Percentiles rank a stretch among this genome's conserved stretches.
phyloP scores from a whole-genome alignment of 805 yeast genomes.

The Candida qinlingensis region DNA sequence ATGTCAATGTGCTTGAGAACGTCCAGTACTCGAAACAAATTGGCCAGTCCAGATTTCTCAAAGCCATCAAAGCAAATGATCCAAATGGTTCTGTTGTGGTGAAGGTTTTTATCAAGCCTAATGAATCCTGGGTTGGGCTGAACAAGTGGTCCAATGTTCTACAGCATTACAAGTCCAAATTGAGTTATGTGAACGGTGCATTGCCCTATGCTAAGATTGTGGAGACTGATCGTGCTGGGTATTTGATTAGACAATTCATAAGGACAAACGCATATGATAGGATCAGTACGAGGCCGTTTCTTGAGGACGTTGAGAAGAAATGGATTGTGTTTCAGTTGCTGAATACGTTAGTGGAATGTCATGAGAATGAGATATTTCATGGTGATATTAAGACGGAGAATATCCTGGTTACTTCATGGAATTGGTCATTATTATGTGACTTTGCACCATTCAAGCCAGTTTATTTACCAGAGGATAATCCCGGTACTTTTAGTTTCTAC shows the following conservation, averaged over 20 bases:
- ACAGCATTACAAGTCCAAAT: conserved; percentile 30
- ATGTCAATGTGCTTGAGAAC: conserved; percentile 71
- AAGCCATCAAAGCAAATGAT: conserved; percentile 78
- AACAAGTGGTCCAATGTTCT: conserved; percentile 16
- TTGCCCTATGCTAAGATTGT: conserved; percentile 68
- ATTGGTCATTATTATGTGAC: conserved; percentile 79
- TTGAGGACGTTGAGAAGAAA: conserved; percentile 71
- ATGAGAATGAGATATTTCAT: conserved; percentile 57
- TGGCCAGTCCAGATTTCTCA: conserved; percentile 78
- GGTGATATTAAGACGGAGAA: conserved; percentile 94
- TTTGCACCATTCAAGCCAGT: conserved; percentile 85
- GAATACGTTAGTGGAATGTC: conserved; percentile 57
- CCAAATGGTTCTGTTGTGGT: conserved; percentile 67
- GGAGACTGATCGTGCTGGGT: conserved; percentile 91
- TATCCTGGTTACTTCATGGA: conserved; percentile 80
- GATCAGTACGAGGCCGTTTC: conserved; percentile 79
- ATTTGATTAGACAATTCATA: conserved; percentile 76
- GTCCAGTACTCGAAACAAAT: conserved; percentile 71
- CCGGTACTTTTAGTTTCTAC: conserved; percentile 85
- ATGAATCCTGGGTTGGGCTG: conserved; percentile 24
- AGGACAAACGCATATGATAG: conserved; percentile 83
- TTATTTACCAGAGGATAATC: conserved; percentile 85
- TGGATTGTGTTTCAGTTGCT: conserved; percentile 84
- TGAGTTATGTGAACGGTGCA: conserved; percentile 54
- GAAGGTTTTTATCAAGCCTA: conserved; percentile 79